These are phyloP conservation scores for Exophiala aquamarina DNA, from an alignment of 2,329 filamentous ascomycete genomes.

Conservation along the genomic window DNA sequence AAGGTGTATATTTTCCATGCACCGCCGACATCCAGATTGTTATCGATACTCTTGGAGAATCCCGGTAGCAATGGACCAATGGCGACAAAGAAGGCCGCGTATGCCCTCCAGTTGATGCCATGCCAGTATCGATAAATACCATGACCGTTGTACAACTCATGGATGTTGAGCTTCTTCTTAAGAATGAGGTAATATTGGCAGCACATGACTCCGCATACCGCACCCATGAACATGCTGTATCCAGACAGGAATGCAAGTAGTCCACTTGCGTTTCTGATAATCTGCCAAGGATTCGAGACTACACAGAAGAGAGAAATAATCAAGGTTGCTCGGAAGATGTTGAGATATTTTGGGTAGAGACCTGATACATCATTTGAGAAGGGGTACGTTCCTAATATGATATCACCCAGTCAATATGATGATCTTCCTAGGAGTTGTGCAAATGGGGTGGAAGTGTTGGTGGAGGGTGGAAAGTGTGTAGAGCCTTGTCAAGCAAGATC, in stretches of 20 bases:
- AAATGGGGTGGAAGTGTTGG: too few relatives aligned
- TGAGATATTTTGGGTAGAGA: slow-evolving; percentile 74
- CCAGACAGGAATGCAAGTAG: slow-evolving; percentile 29
- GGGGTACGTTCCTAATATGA: slow-evolving; percentile 45
- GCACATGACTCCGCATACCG: slow-evolving; percentile 44
- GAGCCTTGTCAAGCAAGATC: too few relatives aligned
- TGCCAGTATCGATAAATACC: slow-evolving; percentile 41
- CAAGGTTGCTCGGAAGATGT: slow-evolving; percentile 74
- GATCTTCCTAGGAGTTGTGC: too few relatives aligned
- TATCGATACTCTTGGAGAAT: slow-evolving; percentile 39
- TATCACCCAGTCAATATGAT: too few relatives aligned
- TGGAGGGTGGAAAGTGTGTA: too few relatives aligned
- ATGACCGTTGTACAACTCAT: slow-evolving; percentile 39
- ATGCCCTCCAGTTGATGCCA: slow-evolving; percentile 38
- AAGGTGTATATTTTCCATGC: slow-evolving; percentile 44
- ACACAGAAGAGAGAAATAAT: slow-evolving; percentile 42
- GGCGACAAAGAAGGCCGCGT: slow-evolving; percentile 34
- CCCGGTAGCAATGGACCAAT: slow-evolving; percentile 33
- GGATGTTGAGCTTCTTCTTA: slow-evolving; percentile 40
- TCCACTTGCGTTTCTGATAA: slow-evolving; percentile 28
- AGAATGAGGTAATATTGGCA: slow-evolving; percentile 45
- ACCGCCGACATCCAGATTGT: slow-evolving; percentile 38
- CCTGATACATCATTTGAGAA: slow-evolving; percentile 82
- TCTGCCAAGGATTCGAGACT: slow-evolving; percentile 37
- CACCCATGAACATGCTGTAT: slow-evolving; percentile 38